Base-by-base conservation (phyloP, 2,329 filamentous ascomycete genomes). In the Didymella keratinophila region DNA sequence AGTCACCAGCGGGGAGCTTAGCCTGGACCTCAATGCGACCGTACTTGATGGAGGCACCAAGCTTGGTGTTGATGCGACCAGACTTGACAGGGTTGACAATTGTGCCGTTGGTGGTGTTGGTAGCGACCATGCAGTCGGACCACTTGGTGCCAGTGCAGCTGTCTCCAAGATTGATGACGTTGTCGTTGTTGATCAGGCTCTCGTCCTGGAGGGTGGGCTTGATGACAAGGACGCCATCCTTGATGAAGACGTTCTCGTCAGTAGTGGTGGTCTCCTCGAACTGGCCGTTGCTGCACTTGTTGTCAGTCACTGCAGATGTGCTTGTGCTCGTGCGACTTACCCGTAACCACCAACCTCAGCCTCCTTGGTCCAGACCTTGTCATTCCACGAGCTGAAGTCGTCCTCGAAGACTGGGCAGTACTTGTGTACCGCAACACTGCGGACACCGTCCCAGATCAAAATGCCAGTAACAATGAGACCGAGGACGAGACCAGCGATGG, bases 11-110 rank as follows among this genome's bases (percentile, higher is more conserved):
- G 4, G 92, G 91, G 27, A 95, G 79, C 77, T 89, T 89, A 25
- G 92, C 92, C 1, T 84, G 87, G 5, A 96, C 91, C 73, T 96
- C 90, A 51, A 96, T 84, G 42, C 90, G 89, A 46, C 92, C 92
- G 72, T 91, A 96, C 77, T 87, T 91, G 80, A 96, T 91, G 16
- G 79, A 83, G 7, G 87, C 87, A 16, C 88, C 86, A 42, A 85
- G 85, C 71, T 86, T 89, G 56, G 90, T 93, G 78, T 88, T 89
- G 78, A 96, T 87, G 60, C 92, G 89, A 7, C 87, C 92, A 1
- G 92, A 94, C 67, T 86, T 88, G 62, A 90, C 87, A 0, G 92
- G 92, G 34, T 91, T 91, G 36, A 95, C 85, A 62, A 94, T 88
- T 55, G 87, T 90, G 12, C 88, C 84, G 72, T 93, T 92, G 11